These are phyloP conservation scores for Myriosclerotinia curreyana DNA, from an alignment of 2,329 filamentous ascomycete genomes.

Conservation along the genomic window DNA sequence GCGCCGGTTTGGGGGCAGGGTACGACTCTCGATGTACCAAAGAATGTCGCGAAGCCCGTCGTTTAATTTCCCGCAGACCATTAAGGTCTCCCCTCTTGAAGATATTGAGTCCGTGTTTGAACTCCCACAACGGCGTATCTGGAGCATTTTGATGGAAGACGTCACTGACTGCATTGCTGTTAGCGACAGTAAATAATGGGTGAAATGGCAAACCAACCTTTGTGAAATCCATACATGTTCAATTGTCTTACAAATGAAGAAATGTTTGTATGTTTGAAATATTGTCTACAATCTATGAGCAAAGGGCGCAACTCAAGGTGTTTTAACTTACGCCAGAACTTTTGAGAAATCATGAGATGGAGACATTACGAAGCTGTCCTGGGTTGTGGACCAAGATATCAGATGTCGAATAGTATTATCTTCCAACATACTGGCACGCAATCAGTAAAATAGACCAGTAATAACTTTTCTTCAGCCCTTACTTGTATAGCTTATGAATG, in stretches of 20 bases:
- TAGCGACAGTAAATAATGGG: constrained; percentile 29
- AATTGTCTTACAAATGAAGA: constrained; percentile 96
- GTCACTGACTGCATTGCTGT: constrained; percentile 73
- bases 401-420: constrained; percentile 89
- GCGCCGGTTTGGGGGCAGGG: constrained; percentile 68
- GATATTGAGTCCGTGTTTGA: constrained; percentile 95
- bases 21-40: constrained; percentile 91
- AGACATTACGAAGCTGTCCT: constrained; percentile 98
- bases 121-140: constrained; percentile 95
- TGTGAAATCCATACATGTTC: constrained; percentile 99
- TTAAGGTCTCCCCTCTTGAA: constrained; percentile 94
- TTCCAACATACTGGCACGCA: constrained; percentile 78
- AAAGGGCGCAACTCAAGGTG: constrained; percentile 11
- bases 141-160: constrained; percentile 95
- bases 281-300: constrained; percentile 62
- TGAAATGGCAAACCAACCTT: constrained; percentile 59
- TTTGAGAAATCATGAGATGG: constrained; percentile 97
- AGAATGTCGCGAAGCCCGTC: constrained; percentile 86
- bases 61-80: constrained; percentile 90
- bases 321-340: constrained; percentile 78
- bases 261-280: constrained; percentile 99
- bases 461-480: constrained; percentile 41
- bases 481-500: constrained; percentile 99
- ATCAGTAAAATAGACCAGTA: constrained; percentile 25
- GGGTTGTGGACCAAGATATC: constrained; percentile 91